Conservation (phyloP, 1,139 yeast genomes). For the Schwanniomyces etchellsii region DNA sequence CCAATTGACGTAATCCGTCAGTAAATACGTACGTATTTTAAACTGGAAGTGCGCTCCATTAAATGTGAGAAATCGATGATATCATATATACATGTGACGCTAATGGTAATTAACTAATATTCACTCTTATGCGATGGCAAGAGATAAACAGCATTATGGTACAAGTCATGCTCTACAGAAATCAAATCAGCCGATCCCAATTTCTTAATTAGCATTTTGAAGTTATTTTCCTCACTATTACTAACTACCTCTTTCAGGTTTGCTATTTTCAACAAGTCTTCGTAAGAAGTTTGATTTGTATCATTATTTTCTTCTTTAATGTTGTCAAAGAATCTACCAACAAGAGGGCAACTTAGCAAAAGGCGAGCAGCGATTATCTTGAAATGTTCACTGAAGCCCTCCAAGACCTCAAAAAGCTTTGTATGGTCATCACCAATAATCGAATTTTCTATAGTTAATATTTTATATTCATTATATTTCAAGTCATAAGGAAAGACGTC, state of each 20-base stretch:
- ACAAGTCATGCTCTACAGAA: slow-evolving; percentile 15
- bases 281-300: slow-evolving; percentile 8
- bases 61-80: no score
- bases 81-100: no score
- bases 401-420: slow-evolving; percentile 17
- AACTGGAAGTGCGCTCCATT: no score
- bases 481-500: slow-evolving; percentile 28
- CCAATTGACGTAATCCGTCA: no score
- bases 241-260: slow-evolving; percentile 4
- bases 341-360: slow-evolving; percentile 11
- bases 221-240: neutral
- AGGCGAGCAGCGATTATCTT: slow-evolving; percentile 26
- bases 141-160: neutral
- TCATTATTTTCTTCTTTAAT: slow-evolving; percentile 2
- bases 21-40: no score
- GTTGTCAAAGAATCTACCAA: slow-evolving; percentile 12
- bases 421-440: slow-evolving; percentile 17
- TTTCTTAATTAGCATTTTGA: slow-evolving; percentile 12
- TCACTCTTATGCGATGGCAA: no score
- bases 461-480: slow-evolving; percentile 18
- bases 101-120: no score
- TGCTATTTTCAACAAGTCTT: slow-evolving; percentile 13
- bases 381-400: slow-evolving; percentile 13
- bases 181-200: slow-evolving; percentile 28
- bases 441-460: slow-evolving; percentile 28